Evolutionary conservation across 2,329 filamentous ascomycete species (phyloP), one percentile per base, ranked within the genome.

Genomic region (Raffaelea arxii): DNA sequence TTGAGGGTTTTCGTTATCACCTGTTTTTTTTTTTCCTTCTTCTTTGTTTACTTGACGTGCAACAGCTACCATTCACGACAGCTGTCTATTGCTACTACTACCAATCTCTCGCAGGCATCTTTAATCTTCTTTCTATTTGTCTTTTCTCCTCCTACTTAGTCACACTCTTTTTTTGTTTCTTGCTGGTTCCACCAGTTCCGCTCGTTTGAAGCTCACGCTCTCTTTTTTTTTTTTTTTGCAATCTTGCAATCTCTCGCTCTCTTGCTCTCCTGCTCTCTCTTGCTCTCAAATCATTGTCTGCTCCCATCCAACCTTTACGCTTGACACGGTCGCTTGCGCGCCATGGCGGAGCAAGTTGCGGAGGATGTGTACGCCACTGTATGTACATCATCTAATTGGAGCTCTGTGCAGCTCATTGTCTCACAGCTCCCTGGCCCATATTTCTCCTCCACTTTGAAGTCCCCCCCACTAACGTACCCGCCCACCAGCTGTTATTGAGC

Each of bases 401-500:
- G 3, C 24, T 38, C 35, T 25, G 16, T 16, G 22, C 32, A 10
- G 16, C 32, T 18, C 6, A 36, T 6, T 6, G n/a, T n/a, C n/a
- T n/a, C 6, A 36, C 16, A 36, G 32, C 32, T 36, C 41, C 6
- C 18, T 19, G 11, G 25, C 18, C 22, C 24, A 25, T 41, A 22
- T 27, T 46, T 25, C 43, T 36, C 6, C 14, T 35, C 21, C 11
- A 25, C 41, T 5, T 30, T 47, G 3, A 11, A 19, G 21, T 24
- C 14, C 10, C 9, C 22, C 22, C 39, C 25, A 41, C 49, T 50
- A 24, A 50, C 46, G 16, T 32, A 18, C 30, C 41, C 35, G 6
- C 37, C 6, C n/a, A 42, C 59, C 66, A 96, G 91, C 85, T 98
- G 64, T 79, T 97, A 47, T 73, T 94, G 69, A 95, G 80, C 69